Evolutionary conservation across 345 rosid genomes (phyloP), one percentile per base, ranked within the genome.

Genomic region (Lagerstroemia speciosa): DNA sequence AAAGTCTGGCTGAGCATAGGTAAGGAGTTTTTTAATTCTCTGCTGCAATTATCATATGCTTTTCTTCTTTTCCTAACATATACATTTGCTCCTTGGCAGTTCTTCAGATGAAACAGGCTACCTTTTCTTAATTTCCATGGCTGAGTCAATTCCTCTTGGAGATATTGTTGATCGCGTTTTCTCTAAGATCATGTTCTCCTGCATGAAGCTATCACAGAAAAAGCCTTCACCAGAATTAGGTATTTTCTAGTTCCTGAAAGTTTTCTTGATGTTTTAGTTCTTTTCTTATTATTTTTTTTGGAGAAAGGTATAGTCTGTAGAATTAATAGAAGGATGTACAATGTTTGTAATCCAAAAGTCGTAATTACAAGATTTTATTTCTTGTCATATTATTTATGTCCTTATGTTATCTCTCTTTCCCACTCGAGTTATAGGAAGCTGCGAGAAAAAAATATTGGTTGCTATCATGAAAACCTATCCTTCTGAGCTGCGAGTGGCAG

Each of bases 1-100:
- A 75, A 64, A 82, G 95, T 73, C 68, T 94, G 64, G 82, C 85
- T 60, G 85, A 83, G 69, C 74, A 75, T 83, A 85, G 99, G 98
- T 94, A 62, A 73, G 38, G 52, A 43, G 41, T 40, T 2, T 29
- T 40, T 34, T 19, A 45, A 61, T 11, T 15, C 24, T 27, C 30
- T 17, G 30, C 30, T 14, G 33, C 29, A 32, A 41, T 61, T 27
- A 70, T 41, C 50, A 67, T 71, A 71, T 75, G 66, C 40, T 55
- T 9, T 43, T 72, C 75, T 31, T 52, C 62, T 33, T 22, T 8
- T 68, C 30, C 70, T 45, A 37, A 66, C 30, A 70, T 75, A 73
- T 55, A 48, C 65, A 71, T 8, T 76, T 79, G 41, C 71, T 70
- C 55, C 8, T 75, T 74, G 75, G 84, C 88, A 93, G 98, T 82